Conservation (phyloP, 163 green algal genomes). For the Chlorella variabilis region DNA sequence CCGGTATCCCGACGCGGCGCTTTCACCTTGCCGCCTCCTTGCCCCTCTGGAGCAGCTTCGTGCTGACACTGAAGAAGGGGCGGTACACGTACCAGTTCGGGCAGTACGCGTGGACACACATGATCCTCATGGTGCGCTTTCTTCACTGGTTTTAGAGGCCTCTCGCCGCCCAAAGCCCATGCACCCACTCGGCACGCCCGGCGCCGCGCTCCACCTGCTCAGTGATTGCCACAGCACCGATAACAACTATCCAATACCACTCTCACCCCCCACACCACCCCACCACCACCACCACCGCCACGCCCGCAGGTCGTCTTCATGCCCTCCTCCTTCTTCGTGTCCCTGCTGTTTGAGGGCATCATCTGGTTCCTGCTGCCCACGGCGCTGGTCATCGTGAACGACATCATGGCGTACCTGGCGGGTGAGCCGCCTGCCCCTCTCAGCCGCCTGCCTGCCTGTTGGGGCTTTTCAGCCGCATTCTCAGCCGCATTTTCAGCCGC, state of each 20-base stretch:
- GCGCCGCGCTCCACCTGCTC: too few relatives aligned
- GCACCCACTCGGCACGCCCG: too few relatives aligned
- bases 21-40: background rate
- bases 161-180: too few relatives aligned
- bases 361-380: conserved; percentile 98
- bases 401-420: conserved; percentile 96
- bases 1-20: background rate
- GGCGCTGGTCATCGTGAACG: conserved; percentile 97
- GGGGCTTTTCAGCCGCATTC: too few relatives aligned
- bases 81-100: conserved; percentile 96
- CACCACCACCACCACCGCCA: too few relatives aligned
- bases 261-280: too few relatives aligned
- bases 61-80: conserved; percentile 91
- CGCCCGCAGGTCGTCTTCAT: conserved; percentile 61
- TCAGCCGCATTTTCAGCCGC: too few relatives aligned
- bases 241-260: too few relatives aligned
- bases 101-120: conserved; percentile 98
- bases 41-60: conserved; percentile 70
- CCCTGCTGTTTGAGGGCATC: conserved; percentile 96
- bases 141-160: too few relatives aligned
- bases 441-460: too few relatives aligned
- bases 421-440: too few relatives aligned
- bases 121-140: conserved; percentile 90
- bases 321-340: conserved; percentile 89
- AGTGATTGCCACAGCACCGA: too few relatives aligned